Evolutionary conservation across 2,329 filamentous ascomycete species (phyloP).

Genomic region (Amphichorda felina): DNA sequence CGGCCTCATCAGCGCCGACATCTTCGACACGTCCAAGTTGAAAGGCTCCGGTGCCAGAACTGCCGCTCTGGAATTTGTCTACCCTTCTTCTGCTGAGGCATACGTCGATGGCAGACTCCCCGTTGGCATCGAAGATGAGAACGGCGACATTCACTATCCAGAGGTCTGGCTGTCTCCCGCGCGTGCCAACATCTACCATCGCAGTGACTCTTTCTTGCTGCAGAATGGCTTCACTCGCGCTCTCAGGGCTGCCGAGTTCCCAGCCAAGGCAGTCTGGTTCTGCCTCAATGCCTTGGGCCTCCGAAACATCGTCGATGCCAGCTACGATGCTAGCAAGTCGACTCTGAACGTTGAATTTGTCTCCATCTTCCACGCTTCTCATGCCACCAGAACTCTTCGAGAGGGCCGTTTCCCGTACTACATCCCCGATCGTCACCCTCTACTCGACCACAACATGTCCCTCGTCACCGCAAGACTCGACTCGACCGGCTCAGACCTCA

Average conservation of each 20-base stretch:
- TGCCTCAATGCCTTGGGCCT: not conserved
- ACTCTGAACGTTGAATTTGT: conserved; percentile 1
- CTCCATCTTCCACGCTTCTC: not conserved
- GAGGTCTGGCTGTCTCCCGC: not conserved
- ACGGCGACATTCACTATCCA: not conserved
- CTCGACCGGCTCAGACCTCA: not conserved
- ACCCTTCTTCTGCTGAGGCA: not conserved
- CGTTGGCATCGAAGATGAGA: not conserved
- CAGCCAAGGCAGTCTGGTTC: conserved; percentile 1
- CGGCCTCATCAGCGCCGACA: conserved; percentile 4
- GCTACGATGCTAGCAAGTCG: not conserved
- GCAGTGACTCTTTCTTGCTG: not conserved
- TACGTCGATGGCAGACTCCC: conserved; percentile 1
- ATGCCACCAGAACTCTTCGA: not conserved
- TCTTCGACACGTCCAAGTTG: conserved; percentile 4
- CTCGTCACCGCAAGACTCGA: not conserved
- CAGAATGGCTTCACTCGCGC: not conserved
- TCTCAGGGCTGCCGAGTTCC: not conserved
- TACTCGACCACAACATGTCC: not conserved
- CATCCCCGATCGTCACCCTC: not conserved
- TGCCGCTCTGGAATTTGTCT: conserved; percentile 11
- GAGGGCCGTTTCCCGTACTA: not conserved
- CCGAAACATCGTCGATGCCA: conserved; percentile 6
- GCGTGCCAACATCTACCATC: not conserved
- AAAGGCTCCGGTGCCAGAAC: not conserved